Evolutionary conservation across 768 basidiomycete species (phyloP), one percentile per base, ranked within the genome.

Genomic region (Hemileccinum rubropunctum): DNA sequence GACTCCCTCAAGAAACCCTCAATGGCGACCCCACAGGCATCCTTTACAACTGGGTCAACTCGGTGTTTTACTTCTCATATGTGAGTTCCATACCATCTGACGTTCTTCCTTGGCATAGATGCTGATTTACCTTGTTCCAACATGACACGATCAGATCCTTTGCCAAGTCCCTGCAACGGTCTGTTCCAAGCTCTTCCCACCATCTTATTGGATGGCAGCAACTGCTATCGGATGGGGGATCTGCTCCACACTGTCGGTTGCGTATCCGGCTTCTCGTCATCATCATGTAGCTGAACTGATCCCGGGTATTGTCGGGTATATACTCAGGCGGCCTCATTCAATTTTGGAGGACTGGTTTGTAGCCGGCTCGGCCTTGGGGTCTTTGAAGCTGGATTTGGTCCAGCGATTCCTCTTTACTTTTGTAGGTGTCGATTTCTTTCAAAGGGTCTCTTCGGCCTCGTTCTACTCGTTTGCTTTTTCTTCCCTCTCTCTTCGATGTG

Each of bases 361-460:
- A 72, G 77, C 11, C 75, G 88, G 42, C 53, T 90, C 26, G 76
- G 77, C 34, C 71, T 91, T n/a, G 88, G 88, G 9, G 61, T 87
- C 30, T 90, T 91, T 59, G 88, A 91, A 66, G 81, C 88, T 4
- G 82, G 82, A 20, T 90, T 91, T 57, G 87, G 81, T 1, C 88
- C 88, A 11, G 84, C 78, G 0, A 85, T 91, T 28, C 86, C 88
- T 0, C 72, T 91, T 3, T 90, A 91, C 66, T 83, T 87, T 60
- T 86, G 87, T 88, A 62, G 50, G 84, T 65, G 7, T 9, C 40
- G 8, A 18, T 34, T 17, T 26, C 5, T 28, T n/a, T n/a, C n/a
- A n/a, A n/a, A n/a, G 3, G 5, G 5, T 12, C 18, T 23, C 17
- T 27, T 17, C 15, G n/a, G 14, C 15, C 6, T 13, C 18, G 41